Conservation (phyloP, 2,329 filamentous ascomycete genomes). For the Penicillium italicum region DNA sequence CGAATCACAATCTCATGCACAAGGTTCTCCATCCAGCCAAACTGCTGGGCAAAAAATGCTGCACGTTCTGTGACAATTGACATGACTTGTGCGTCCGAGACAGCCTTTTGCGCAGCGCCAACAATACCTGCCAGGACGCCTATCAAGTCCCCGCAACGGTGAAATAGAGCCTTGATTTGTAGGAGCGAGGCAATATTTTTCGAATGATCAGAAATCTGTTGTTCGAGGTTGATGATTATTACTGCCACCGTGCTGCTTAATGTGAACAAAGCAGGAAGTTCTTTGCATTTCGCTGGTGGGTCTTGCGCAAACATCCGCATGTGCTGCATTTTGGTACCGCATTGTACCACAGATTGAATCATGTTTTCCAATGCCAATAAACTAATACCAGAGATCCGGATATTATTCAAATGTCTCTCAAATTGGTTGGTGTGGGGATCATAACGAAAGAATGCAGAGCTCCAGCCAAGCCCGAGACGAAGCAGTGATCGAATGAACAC, state of each 20-base stretch:
- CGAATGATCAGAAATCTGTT: constrained; percentile 29
- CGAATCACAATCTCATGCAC: constrained; percentile 64
- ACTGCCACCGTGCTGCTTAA: constrained; percentile 35
- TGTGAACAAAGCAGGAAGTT: constrained; percentile 34
- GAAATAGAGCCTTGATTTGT: constrained; percentile 39
- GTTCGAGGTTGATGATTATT: constrained; percentile 38
- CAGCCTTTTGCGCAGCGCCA: constrained; percentile 47
- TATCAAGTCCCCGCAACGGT: constrained; percentile 38
- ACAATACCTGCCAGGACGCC: constrained; percentile 37
- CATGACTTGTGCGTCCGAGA: constrained; percentile 59
- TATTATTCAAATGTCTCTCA: constrained; percentile 41
- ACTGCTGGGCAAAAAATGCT: constrained; percentile 61
- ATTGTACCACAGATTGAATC: constrained; percentile 31
- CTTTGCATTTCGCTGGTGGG: constrained; percentile 25
- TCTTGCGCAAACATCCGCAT: constrained; percentile 36
- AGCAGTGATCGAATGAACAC: constrained; percentile 41
- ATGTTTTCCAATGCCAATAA: constrained; percentile 38
- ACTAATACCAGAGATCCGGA: constrained; percentile 52
- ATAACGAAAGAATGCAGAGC: constrained; percentile 44
- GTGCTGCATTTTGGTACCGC: constrained; percentile 38
- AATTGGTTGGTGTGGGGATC: constrained; percentile 36
- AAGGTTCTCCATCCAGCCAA: constrained; percentile 59
- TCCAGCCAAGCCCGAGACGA: constrained; percentile 44
- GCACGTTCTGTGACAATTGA: constrained; percentile 61
- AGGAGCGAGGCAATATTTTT: constrained; percentile 32